These are phyloP conservation scores for Fraxinus pennsylvanica DNA, from an alignment of 257 asterid species.

Conservation along the genomic window DNA sequence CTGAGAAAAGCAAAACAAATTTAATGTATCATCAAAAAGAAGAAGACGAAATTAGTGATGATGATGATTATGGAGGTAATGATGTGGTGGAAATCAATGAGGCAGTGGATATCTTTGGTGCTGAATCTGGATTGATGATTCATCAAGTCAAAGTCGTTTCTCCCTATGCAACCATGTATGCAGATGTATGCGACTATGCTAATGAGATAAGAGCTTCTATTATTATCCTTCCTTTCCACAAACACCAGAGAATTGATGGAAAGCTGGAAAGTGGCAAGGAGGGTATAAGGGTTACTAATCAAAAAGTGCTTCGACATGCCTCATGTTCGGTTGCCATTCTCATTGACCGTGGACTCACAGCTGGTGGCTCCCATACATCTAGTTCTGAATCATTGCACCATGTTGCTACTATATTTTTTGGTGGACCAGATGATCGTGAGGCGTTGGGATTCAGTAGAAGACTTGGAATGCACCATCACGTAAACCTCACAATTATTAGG, in stretches of 20 bases:
- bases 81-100: conserved; percentile 94
- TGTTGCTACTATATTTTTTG: conserved; percentile 79
- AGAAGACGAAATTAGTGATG: conserved; percentile 86
- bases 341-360: conserved; percentile 86
- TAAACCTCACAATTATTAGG: conserved; percentile 84
- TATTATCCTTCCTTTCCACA: conserved; percentile 85
- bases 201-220: conserved; percentile 72
- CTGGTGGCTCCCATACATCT: conserved; percentile 43
- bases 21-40: conserved; percentile 78
- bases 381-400: conserved; percentile 70
- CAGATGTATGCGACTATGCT: conserved; percentile 70
- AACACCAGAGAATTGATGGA: conserved; percentile 96
- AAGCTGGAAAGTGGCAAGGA: conserved; percentile 86
- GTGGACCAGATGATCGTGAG: conserved; percentile 96
- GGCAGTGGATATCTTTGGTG: conserved; percentile 75
- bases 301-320: conserved; percentile 79
- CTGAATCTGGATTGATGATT: conserved; percentile 67
- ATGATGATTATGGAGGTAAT: conserved; percentile 90
- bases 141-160: conserved; percentile 74
- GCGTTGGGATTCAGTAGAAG: conserved; percentile 89
- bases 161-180: conserved; percentile 62
- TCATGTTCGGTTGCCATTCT: conserved; percentile 82
- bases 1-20: conserved; percentile 60
- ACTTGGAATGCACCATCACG: conserved; percentile 82
- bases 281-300: conserved; percentile 80